These are phyloP conservation scores for Geotrichum cucujoidarum DNA, from an alignment of 1,139 yeast species.

Conservation along the genomic window DNA sequence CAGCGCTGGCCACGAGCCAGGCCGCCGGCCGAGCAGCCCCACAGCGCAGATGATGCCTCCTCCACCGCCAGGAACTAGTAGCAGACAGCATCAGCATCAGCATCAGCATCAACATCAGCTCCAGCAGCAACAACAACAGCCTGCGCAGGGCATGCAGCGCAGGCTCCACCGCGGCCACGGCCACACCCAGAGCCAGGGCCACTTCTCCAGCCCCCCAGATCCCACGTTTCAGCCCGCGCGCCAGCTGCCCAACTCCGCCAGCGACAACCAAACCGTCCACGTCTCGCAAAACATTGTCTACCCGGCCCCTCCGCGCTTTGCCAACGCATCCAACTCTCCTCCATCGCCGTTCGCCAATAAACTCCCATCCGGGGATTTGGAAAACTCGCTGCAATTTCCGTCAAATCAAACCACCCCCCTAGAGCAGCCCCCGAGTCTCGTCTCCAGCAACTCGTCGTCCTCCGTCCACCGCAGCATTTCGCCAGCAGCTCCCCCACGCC, in stretches of 20 bases:
- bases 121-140: neutral
- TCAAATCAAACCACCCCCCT: neutral
- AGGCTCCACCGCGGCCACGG: neutral
- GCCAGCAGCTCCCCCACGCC: slow-evolving; percentile 15
- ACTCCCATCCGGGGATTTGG: neutral
- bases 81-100: neutral
- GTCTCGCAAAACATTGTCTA: slow-evolving; percentile 1
- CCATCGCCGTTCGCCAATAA: neutral
- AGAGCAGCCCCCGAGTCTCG: slow-evolving; percentile 3
- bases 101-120: neutral
- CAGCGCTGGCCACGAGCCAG: neutral
- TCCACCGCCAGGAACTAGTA: neutral
- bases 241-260: neutral
- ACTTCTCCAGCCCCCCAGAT: neutral
- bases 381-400: neutral
- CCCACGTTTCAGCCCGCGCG: neutral
- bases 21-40: neutral
- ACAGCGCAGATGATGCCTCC: neutral
- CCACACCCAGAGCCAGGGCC: slow-evolving; percentile 8
- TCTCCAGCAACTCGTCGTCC: slow-evolving; percentile 1
- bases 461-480: slow-evolving; percentile 7
- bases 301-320: slow-evolving; percentile 2
- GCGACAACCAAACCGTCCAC: neutral
- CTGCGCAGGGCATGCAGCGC: neutral
- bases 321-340: neutral